phyloP scores from a whole-genome alignment of 176 grass and related monocot genomes.

The Musa troglodytarum region DNA sequence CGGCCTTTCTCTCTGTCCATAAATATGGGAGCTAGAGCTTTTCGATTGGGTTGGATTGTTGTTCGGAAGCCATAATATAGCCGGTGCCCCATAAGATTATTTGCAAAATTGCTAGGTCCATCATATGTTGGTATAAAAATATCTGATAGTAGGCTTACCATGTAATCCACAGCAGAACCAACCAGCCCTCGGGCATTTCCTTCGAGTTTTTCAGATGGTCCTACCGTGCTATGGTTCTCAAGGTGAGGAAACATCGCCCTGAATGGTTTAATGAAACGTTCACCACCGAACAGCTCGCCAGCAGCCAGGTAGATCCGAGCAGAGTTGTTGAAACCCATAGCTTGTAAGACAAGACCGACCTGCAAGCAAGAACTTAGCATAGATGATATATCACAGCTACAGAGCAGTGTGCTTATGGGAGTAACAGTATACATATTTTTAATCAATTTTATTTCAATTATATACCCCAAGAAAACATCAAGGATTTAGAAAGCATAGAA shows the following conservation, averaged over 20 bases:
- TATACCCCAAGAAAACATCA: too few relatives aligned
- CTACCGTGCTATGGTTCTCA: conserved; percentile 70
- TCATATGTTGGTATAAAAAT: conserved; percentile 95
- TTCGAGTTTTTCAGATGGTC: conserved; percentile 58
- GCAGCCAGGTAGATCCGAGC: conserved; percentile 88
- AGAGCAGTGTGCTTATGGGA: too few relatives aligned
- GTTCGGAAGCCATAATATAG: conserved; percentile 84
- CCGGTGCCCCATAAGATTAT: conserved; percentile 96
- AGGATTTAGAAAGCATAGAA: too few relatives aligned
- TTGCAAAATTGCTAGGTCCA: conserved; percentile 95
- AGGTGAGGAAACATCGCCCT: conserved; percentile 59
- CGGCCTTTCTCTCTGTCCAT: conserved; percentile 70
- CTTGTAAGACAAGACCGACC: conserved; percentile 66
- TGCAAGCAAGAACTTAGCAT: conserved; percentile 17
- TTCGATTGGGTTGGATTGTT: conserved; percentile 74
- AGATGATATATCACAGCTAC: background rate
- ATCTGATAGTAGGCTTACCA: conserved; percentile 92
- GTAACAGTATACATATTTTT: too few relatives aligned
- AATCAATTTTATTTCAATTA: too few relatives aligned
- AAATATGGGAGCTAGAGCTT: conserved; percentile 77
- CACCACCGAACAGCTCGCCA: conserved; percentile 79
- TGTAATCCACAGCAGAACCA: conserved; percentile 88
- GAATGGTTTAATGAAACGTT: conserved; percentile 90
- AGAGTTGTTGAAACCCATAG: conserved; percentile 73
- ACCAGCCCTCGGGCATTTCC: conserved; percentile 60